A percentile compares a stretch with the other conserved stretches of the same genome.
These are phyloP conservation scores for Stemphylium vesicarium DNA, from an alignment of 2,329 filamentous ascomycete genomes.

Conservation along the genomic window DNA sequence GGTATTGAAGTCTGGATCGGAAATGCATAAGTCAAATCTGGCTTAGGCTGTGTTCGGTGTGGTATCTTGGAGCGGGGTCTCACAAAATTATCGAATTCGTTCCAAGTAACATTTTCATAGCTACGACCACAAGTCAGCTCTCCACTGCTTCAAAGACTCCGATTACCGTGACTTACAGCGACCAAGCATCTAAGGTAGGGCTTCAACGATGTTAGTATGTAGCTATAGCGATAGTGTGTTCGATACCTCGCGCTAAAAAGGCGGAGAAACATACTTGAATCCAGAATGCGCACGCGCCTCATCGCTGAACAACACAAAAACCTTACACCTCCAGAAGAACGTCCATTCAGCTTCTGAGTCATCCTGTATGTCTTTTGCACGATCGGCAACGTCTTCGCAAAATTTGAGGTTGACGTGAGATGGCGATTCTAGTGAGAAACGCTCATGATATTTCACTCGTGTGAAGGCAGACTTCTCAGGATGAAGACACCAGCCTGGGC, in stretches of 20 bases:
- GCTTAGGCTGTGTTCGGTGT: slow-evolving; percentile 9
- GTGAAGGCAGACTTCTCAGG: background rate
- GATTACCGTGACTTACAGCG: slow-evolving; percentile 1
- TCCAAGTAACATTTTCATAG: slow-evolving; percentile 6
- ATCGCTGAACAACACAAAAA: slow-evolving; percentile 1
- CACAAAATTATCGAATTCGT: background rate
- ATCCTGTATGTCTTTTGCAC: background rate
- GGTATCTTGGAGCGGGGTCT: background rate
- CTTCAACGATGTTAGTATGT: slow-evolving; percentile 1
- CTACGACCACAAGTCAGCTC: background rate
- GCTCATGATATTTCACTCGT: background rate
- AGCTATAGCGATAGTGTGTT: background rate
- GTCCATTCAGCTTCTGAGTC: slow-evolving; percentile 3
- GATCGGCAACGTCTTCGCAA: background rate
- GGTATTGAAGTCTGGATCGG: background rate
- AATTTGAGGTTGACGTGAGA: background rate
- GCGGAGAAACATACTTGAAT: slow-evolving; percentile 1
- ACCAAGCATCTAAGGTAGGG: slow-evolving; percentile 6
- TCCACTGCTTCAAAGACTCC: background rate
- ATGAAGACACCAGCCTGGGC: background rate
- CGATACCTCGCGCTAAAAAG: background rate
- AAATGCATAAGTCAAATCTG: slow-evolving; percentile 14
- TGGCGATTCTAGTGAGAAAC: background rate
- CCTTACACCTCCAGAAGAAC: slow-evolving; percentile 1
- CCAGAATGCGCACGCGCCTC: slow-evolving; percentile 1